Evolutionary conservation across 2,329 filamentous ascomycete genomes (phyloP).

Genomic region (Ascosphaera apis): DNA sequence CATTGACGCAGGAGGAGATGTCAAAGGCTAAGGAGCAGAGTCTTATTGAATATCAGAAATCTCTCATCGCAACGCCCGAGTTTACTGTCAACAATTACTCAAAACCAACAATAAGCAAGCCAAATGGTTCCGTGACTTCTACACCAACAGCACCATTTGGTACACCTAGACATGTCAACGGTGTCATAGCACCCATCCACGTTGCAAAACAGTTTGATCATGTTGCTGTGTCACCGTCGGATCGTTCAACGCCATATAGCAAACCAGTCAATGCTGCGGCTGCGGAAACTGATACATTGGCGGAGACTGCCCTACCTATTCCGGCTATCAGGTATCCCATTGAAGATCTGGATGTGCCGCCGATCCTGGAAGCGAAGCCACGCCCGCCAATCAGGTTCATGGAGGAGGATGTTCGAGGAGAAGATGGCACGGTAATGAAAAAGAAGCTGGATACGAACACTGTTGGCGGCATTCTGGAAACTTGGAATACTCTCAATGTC

Average conservation of each 20-base stretch:
- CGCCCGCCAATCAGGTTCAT: constrained; percentile 61
- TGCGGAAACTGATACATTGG: too few species aligned
- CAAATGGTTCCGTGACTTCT: constrained; percentile 5
- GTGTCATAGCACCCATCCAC: constrained; percentile 22
- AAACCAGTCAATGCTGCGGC: too few species aligned
- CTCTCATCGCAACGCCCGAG: constrained; percentile 21
- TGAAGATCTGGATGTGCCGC: constrained; percentile 67
- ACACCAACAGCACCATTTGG: constrained; percentile 2
- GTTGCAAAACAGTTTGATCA: too few species aligned
- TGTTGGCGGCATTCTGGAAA: constrained; percentile 65
- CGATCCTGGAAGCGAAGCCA: constrained; percentile 33
- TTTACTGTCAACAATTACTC: constrained; percentile 13
- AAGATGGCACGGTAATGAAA: constrained; percentile 16
- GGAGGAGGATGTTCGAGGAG: constrained; percentile 23
- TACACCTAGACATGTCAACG: constrained; percentile 18
- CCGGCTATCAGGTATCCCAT: constrained; percentile 83
- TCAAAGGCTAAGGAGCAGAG: constrained; percentile 22
- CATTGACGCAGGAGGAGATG: constrained; percentile 18
- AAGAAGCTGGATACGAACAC: constrained; percentile 38
- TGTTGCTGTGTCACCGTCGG: too few species aligned
- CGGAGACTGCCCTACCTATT: constrained; percentile 33
- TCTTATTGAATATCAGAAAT: constrained; percentile 25
- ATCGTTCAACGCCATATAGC: too few species aligned
- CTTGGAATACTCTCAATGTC: constrained; percentile 95
- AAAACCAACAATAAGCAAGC: background rate